These are phyloP conservation scores for Candida xyloterini DNA, from an alignment of 805 yeast genomes.

Conservation along the genomic window DNA sequence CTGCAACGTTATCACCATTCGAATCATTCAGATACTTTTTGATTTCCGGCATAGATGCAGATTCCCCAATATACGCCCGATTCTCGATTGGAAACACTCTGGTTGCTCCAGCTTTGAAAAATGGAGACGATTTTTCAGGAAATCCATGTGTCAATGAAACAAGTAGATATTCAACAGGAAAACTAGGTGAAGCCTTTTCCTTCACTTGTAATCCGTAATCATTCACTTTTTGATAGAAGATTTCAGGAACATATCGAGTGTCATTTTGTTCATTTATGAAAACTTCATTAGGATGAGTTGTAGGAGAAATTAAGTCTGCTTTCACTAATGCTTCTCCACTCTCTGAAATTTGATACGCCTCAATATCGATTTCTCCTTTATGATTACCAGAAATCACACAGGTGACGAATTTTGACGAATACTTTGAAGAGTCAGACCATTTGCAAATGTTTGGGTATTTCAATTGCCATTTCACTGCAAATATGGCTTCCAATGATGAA, in stretches of 20 bases:
- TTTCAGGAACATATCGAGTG: slow-evolving; percentile 89
- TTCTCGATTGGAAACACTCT: slow-evolving; percentile 71
- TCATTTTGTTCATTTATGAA: slow-evolving; percentile 72
- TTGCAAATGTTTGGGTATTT: slow-evolving; percentile 59
- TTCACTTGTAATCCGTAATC: slow-evolving; percentile 90
- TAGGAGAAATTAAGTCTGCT: slow-evolving; percentile 82
- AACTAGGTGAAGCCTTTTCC: slow-evolving; percentile 83
- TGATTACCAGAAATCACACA: slow-evolving; percentile 91
- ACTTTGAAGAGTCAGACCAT: slow-evolving; percentile 60
- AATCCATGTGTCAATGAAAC: slow-evolving; percentile 92
- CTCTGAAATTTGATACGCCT: slow-evolving; percentile 84
- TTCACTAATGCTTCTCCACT: slow-evolving; percentile 83
- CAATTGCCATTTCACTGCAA: slow-evolving; percentile 79
- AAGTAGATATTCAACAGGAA: slow-evolving; percentile 86
- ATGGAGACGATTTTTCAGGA: slow-evolving; percentile 59
- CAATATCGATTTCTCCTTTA: slow-evolving; percentile 84
- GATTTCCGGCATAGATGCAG: slow-evolving; percentile 62
- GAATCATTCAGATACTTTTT: slow-evolving; percentile 42
- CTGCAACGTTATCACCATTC: slow-evolving; percentile 23
- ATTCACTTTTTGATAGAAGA: slow-evolving; percentile 77
- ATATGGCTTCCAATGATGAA: slow-evolving; percentile 78
- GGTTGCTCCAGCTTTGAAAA: slow-evolving; percentile 40
- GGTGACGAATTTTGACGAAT: slow-evolving; percentile 88
- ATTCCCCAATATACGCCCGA: slow-evolving; percentile 68
- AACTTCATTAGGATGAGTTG: slow-evolving; percentile 87